Conservation (phyloP, 2,329 filamentous ascomycete genomes). For the Pseudonectria foliicola region DNA sequence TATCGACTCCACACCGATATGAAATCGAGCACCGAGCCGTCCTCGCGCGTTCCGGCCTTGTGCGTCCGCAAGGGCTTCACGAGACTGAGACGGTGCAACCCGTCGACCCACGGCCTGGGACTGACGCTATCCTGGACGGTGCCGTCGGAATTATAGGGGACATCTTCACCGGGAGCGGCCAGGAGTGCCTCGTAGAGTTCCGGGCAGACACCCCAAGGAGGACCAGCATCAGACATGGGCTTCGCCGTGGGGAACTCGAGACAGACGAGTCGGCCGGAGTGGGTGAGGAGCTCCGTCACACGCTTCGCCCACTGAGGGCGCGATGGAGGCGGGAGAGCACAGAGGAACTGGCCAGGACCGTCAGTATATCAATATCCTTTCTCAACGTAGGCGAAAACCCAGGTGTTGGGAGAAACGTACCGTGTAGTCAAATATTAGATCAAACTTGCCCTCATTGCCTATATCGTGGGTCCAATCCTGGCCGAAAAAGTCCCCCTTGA, state of each 20-base stretch:
- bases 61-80: constrained; percentile 46
- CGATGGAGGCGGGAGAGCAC: constrained; percentile 48
- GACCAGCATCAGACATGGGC: constrained; percentile 55
- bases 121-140: constrained; percentile 33
- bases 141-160: constrained; percentile 48
- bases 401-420: constrained; percentile 30
- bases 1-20: constrained; percentile 46
- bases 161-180: constrained; percentile 57
- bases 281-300: constrained; percentile 42
- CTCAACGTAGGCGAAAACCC: not conserved
- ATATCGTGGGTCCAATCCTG: constrained; percentile 46
- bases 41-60: constrained; percentile 34
- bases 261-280: constrained; percentile 48
- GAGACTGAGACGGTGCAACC: constrained; percentile 39
- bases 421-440: constrained; percentile 59
- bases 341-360: constrained; percentile 46
- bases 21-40: constrained; percentile 43
- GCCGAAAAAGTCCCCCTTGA: constrained; percentile 61
- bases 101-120: constrained; percentile 32
- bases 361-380: constrained; percentile 10
- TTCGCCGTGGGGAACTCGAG: constrained; percentile 77
- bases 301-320: constrained; percentile 48
- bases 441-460: constrained; percentile 46
- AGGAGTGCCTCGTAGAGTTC: constrained; percentile 68
- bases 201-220: constrained; percentile 64